Conservation (phyloP, 495 filamentous ascomycete genomes). For the Penicillium angulare region DNA sequence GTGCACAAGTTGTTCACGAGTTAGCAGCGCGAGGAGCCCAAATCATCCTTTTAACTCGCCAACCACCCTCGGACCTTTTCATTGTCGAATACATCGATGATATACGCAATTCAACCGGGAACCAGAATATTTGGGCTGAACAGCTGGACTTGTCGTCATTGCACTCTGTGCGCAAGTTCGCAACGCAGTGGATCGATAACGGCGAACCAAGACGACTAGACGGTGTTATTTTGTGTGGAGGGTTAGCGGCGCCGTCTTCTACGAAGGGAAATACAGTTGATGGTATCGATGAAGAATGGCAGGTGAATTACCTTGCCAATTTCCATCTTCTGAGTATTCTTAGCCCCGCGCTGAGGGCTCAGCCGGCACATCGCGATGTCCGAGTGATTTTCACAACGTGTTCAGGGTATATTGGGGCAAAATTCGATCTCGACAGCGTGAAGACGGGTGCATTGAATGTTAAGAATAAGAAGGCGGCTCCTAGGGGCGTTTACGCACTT, state of each 20-base stretch:
- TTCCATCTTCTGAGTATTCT: constrained; percentile 92
- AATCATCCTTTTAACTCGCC: constrained; percentile 83
- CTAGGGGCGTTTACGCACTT: constrained; percentile 61
- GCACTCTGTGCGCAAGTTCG: constrained; percentile 85
- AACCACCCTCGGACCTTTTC: constrained; percentile 78
- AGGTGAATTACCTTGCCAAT: constrained; percentile 91
- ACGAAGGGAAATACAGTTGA: constrained; percentile 60
- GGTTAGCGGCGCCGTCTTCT: constrained; percentile 60
- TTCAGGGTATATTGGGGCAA: constrained; percentile 75
- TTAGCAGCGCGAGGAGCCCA: constrained; percentile 86
- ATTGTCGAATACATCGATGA: constrained; percentile 90
- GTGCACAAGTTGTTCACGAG: constrained; percentile 66
- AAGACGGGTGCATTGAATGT: constrained; percentile 19
- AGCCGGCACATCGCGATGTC: constrained; percentile 91
- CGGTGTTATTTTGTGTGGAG: constrained; percentile 85
- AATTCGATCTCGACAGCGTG: constrained; percentile 51
- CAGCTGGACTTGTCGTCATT: constrained; percentile 86
- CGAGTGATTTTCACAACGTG: constrained; percentile 85
- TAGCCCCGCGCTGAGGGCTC: constrained; percentile 79
- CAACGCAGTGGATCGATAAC: constrained; percentile 99
- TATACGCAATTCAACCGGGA: constrained; percentile 73
- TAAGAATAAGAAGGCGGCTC: constrained; percentile 27
- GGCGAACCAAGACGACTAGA: constrained; percentile 87
- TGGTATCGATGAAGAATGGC: constrained; percentile 85
- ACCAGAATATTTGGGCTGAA: constrained; percentile 91